Percentiles rank a stretch among this genome's conserved stretches.
These are phyloP conservation scores for Panaeolus papilionaceus DNA, from an alignment of 768 basidiomycete genomes.

Conservation along the genomic window DNA sequence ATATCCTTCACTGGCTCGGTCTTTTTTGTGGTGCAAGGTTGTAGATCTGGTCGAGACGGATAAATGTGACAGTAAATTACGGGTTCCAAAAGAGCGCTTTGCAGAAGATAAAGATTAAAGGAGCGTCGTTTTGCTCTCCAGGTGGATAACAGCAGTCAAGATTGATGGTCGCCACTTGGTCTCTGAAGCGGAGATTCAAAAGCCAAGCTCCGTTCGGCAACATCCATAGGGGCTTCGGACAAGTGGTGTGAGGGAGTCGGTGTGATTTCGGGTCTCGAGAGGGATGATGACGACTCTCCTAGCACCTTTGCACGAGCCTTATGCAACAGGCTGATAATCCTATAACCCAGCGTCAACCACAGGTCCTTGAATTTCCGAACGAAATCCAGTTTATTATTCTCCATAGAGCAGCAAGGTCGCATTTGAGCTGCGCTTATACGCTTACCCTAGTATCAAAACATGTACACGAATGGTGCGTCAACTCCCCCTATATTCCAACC, in stretches of 20 bases:
- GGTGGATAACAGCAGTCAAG: too few relatives aligned
- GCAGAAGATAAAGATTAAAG: too few relatives aligned
- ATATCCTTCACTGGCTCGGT: too few relatives aligned
- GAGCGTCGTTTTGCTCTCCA: too few relatives aligned
- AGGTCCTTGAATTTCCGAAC: constrained; percentile 24
- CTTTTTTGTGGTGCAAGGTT: too few relatives aligned
- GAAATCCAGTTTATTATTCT: constrained; percentile 36
- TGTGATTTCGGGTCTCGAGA: constrained; percentile 6
- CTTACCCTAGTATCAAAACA: constrained; percentile 33
- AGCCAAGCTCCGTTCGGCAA: background rate
- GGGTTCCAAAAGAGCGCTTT: too few relatives aligned
- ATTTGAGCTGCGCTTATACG: constrained; percentile 26
- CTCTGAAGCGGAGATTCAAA: background rate
- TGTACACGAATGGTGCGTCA: constrained; percentile 33
- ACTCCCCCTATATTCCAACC: background rate
- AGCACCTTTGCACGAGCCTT: constrained; percentile 1
- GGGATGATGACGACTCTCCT: constrained; percentile 10
- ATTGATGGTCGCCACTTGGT: background rate
- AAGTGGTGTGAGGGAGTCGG: constrained; percentile 3
- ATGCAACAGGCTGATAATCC: constrained; percentile 9
- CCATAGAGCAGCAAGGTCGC: constrained; percentile 31
- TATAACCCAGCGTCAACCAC: background rate
- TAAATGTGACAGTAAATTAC: too few relatives aligned
- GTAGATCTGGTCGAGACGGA: too few relatives aligned
- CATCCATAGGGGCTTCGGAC: constrained; percentile 9